phyloP scores from a whole-genome alignment of 106 monocot species.

The Dendrobium catenatum region DNA sequence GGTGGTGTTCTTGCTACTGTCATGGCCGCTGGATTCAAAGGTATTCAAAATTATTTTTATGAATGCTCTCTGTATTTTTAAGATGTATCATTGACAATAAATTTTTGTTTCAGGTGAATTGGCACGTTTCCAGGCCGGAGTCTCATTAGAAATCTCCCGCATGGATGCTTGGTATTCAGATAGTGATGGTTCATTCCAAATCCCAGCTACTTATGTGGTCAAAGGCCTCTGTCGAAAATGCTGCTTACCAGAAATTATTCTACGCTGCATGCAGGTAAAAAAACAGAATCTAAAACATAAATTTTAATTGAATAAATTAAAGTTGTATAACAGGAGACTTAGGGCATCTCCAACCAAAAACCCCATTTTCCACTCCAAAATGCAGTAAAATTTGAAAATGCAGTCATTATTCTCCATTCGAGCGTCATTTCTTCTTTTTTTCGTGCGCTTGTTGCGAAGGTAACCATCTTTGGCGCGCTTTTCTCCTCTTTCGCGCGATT shows the following conservation, averaged over 20 bases:
- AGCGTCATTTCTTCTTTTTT: no score
- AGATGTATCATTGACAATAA: background rate
- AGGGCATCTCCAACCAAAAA: no score
- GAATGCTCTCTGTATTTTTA: background rate
- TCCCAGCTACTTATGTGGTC: constrained; percentile 72
- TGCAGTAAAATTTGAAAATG: no score
- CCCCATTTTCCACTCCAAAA: no score
- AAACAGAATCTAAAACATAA: background rate
- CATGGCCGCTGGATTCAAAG: constrained; percentile 93
- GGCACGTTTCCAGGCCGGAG: constrained; percentile 72
- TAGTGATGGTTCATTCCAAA: constrained; percentile 33
- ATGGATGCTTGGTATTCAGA: constrained; percentile 93
- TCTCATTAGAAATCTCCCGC: constrained; percentile 81
- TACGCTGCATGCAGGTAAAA: constrained; percentile 90
- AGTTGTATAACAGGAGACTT: no score
- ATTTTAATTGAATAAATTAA: background rate
- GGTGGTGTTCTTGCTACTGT: constrained; percentile 86
- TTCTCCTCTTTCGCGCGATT: no score
- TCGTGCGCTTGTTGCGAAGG: no score
- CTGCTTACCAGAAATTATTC: constrained; percentile 87
- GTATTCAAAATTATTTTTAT: constrained; percentile 20
- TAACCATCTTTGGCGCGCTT: no score
- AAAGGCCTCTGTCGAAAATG: constrained; percentile 88
- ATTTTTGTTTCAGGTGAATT: constrained; percentile 63
- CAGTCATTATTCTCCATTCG: no score